Evolutionary conservation across 306 rosid genomes (phyloP), one percentile per base, ranked within the genome.

Genomic region (Calophaca sinica): DNA sequence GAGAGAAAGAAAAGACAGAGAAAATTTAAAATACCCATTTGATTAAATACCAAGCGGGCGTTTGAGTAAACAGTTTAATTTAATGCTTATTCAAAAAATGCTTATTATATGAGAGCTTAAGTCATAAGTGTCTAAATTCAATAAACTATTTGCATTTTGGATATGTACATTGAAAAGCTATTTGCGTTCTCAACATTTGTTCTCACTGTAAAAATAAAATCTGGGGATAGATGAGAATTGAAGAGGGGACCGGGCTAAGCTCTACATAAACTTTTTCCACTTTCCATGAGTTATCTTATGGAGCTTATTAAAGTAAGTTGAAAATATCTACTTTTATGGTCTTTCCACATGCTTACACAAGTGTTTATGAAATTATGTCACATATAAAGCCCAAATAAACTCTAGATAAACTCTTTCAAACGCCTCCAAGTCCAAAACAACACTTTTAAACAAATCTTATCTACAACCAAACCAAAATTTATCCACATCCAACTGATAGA

Each of bases 401-500:
- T 49, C 54, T 3, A 12, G 15, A 49, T n/a, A 49, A 49, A n/a
- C 6, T 4, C 20, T n/a, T 12, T 49, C 15, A 49, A 49, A 12
- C 2, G 7, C 20, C 6, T 49, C 54, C 15, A 32, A 72, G 57
- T 20, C 28, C 28, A 52, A 67, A 44, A 49, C 26, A 58, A 42
- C 49, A 41, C 54, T 76, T 20, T 64, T 5, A 49, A 53, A 61
- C 38, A 13, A 15, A 58, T 8, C 38, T 57, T 65, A 60, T 42
- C 49, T 29, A 50, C 52, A 72, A 73, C 41, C 58, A 53, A 52
- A 33, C 54, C 53, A 66, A 11, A 60, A 49, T 61, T 12, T 39
- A 46, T 71, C 38, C 54, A 77, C 59, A 59, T 66, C 75, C 36
- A 48, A 32, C 5, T 38, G 42, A 67, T 52, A 49, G 49, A 72